Base-by-base conservation (phyloP, 495 filamentous ascomycete genomes). In the Glonium stellatum region DNA sequence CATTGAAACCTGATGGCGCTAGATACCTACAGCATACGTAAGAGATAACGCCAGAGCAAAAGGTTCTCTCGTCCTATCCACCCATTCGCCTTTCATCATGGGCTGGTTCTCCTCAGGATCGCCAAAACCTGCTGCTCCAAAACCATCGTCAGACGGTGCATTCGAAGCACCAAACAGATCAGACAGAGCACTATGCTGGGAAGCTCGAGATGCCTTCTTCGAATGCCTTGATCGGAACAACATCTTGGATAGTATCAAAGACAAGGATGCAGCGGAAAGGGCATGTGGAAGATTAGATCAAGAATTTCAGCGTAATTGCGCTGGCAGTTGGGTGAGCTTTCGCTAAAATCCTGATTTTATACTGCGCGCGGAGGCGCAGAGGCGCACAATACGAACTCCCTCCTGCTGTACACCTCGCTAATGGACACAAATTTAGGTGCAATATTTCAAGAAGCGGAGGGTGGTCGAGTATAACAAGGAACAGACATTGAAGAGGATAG, bases 401-500 rank as follows among this genome's bases (percentile, higher is more conserved):
- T 31, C 27, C 27, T 31, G 27, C 27, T 4, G 37, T 22, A 18
- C 27, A 12, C 5, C 61, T 37, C n/a, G 35, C 59, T 65, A 55
- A 57, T 48, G 41, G 57, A 25, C 41, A 12, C 49, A 11, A 8
- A 44, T 57, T 36, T 67, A 97, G 92, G 90, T 97, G 58, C 88
- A 88, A 74, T 96, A 98, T 74, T 98, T 98, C 79, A 96, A 97
- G 75, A 88, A 96, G 71, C 84, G 89, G 73, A 80, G 93, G 60
- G 90, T 97, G 41, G 91, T 93, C 78, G 92, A 97, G 58, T 80
- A 85, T 68, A 87, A 96, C 59, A 88, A 89, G 70, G 86, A 88
- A 63, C 78, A 85, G 73, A 87, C 87, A 46, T 74, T 97, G 37
- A 85, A 87, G 73, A 82, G 82, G 63, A 80, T 98, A 60, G 82